phyloP scores from a whole-genome alignment of 2,329 filamentous ascomycete genomes.

The Leptographium flavum region DNA sequence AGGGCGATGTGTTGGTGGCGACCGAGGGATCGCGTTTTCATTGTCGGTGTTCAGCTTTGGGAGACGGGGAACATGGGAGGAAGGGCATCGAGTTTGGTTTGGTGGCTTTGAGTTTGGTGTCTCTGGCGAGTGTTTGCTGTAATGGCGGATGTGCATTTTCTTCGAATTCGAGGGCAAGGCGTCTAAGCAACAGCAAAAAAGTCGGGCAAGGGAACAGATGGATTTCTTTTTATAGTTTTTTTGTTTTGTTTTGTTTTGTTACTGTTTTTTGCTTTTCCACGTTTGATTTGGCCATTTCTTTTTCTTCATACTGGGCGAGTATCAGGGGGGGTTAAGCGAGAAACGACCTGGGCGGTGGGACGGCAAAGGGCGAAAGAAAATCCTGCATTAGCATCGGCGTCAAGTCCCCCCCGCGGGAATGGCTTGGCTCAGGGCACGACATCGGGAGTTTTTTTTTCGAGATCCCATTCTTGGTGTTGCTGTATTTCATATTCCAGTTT shows the following conservation, averaged over 20 bases:
- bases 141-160: slow-evolving; percentile 1
- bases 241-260: too few species aligned
- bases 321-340: neutral
- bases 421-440: slow-evolving; percentile 6
- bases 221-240: slow-evolving; percentile 2
- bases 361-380: slow-evolving; percentile 2
- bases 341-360: neutral
- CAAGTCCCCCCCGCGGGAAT: slow-evolving; percentile 2
- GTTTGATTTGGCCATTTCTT: neutral
- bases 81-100: neutral
- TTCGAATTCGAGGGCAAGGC: slow-evolving; percentile 3
- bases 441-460: slow-evolving; percentile 4
- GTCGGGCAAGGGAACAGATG: neutral
- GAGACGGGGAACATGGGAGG: neutral
- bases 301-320: neutral
- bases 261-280: neutral
- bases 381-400: slow-evolving; percentile 10
- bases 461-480: too few species aligned
- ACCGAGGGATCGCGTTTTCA: neutral
- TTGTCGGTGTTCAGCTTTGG: neutral
- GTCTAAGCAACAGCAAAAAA: slow-evolving; percentile 3
- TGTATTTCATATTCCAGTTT: neutral
- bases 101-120: neutral
- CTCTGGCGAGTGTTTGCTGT: neutral
- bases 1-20: too few species aligned